A percentile compares a stretch with the other conserved stretches of the same genome.
phyloP scores from a whole-genome alignment of 1,284 basidiomycete species.

The Pseudozyma sp. region DNA sequence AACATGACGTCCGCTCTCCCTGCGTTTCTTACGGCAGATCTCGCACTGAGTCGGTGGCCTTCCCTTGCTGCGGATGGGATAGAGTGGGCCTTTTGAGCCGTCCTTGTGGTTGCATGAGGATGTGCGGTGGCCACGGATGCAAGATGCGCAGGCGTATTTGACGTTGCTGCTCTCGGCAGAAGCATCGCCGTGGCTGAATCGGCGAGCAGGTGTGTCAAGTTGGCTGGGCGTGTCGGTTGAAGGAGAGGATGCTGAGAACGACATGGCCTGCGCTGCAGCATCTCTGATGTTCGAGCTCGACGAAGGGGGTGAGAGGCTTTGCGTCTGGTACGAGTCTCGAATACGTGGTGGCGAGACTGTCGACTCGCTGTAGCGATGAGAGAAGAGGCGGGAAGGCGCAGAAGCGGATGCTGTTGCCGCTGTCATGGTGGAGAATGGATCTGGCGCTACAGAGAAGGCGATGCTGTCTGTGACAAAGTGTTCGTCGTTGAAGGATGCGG shows the following conservation, averaged over 20 bases:
- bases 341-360: constrained; percentile 18
- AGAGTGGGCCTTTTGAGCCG: constrained; percentile 58
- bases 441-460: neutral
- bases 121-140: constrained; percentile 63
- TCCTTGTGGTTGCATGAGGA: constrained; percentile 62
- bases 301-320: constrained; percentile 2
- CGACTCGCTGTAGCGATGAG: constrained; percentile 20
- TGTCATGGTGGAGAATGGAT: constrained; percentile 10
- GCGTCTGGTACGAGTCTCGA: constrained; percentile 10
- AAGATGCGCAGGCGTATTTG: constrained; percentile 63
- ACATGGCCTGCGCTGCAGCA: constrained; percentile 12
- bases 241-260: constrained; percentile 13
- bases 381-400: constrained; percentile 14
- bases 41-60: constrained; percentile 61
- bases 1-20: constrained; percentile 51
- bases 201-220: constrained; percentile 2
- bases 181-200: constrained; percentile 9
- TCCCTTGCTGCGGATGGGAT: constrained; percentile 57
- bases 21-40: constrained; percentile 55
- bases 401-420: constrained; percentile 20
- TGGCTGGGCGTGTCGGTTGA: neutral
- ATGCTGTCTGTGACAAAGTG: neutral
- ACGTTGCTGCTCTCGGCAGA: constrained; percentile 13
- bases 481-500: too few relatives aligned
- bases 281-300: constrained; percentile 4